phyloP scores from a whole-genome alignment of 2,329 filamentous ascomycete genomes.

The Blumeria hordei region DNA sequence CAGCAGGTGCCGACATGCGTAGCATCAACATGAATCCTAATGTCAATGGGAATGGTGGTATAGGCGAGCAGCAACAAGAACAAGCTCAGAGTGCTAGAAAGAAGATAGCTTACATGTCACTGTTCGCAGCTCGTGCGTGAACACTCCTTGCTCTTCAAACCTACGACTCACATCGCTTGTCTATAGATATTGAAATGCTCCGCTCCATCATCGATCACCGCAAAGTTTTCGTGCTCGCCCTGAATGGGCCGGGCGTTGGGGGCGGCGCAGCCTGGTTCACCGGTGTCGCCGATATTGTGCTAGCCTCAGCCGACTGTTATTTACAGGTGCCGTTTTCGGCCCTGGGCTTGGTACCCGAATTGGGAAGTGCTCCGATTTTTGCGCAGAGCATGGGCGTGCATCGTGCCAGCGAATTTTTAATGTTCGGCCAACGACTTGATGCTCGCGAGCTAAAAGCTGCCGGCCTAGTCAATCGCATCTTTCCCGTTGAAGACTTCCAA shows the following conservation, averaged over 20 bases:
- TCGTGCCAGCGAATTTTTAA: slow-evolving; percentile 25
- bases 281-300: slow-evolving; percentile 23
- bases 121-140: slow-evolving; percentile 7
- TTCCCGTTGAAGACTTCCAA: slow-evolving; percentile 19
- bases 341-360: slow-evolving; percentile 24
- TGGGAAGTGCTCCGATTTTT: slow-evolving; percentile 22
- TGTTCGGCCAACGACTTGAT: slow-evolving; percentile 23
- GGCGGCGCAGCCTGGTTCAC: slow-evolving; percentile 26
- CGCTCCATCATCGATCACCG: slow-evolving; percentile 24
- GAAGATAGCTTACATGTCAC: slow-evolving; percentile 9
- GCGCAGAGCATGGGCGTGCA: slow-evolving; percentile 24
- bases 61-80: background rate
- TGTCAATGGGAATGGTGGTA: background rate
- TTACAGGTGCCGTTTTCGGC: slow-evolving; percentile 24
- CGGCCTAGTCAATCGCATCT: slow-evolving; percentile 23
- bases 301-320: slow-evolving; percentile 21
- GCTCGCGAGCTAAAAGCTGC: slow-evolving; percentile 20
- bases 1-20: slow-evolving; percentile 23
- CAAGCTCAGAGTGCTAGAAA: slow-evolving; percentile 9
- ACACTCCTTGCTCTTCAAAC: background rate
- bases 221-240: slow-evolving; percentile 24
- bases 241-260: slow-evolving; percentile 25
- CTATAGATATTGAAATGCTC: slow-evolving; percentile 16
- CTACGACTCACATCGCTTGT: background rate
- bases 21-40: slow-evolving; percentile 7